These are phyloP conservation scores for Wickerhamiella qilinensis DNA, from an alignment of 805 yeast genomes.

Conservation along the genomic window DNA sequence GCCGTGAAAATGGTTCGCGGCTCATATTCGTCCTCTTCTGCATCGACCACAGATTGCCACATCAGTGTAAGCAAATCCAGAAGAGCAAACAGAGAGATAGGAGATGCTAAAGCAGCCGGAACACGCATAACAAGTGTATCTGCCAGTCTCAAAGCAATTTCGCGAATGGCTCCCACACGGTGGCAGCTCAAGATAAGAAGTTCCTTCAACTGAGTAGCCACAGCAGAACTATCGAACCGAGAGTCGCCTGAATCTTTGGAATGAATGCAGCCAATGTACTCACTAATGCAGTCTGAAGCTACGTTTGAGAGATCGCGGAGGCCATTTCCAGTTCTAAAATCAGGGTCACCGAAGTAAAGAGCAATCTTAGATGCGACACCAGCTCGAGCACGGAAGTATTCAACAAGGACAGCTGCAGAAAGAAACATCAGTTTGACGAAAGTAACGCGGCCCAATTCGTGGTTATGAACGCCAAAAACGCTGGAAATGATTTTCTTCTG, in stretches of 20 bases:
- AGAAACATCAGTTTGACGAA: constrained; percentile 57
- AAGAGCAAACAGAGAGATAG: constrained; percentile 53
- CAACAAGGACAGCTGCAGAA: constrained; percentile 67
- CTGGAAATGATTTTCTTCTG: constrained; percentile 37
- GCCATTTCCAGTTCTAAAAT: constrained; percentile 48
- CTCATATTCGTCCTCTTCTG: constrained; percentile 68
- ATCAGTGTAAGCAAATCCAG: constrained; percentile 66
- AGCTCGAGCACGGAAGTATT: constrained; percentile 55
- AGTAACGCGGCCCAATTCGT: constrained; percentile 31
- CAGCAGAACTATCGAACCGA: constrained; percentile 38
- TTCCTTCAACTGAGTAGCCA: constrained; percentile 53
- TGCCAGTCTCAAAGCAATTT: constrained; percentile 63
- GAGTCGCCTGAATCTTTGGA: constrained; percentile 36
- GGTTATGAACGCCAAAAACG: constrained; percentile 13
- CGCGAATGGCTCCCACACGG: constrained; percentile 57
- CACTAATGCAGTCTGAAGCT: constrained; percentile 40
- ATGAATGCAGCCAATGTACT: constrained; percentile 31
- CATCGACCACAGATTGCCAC: constrained; percentile 68
- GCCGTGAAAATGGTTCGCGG: constrained; percentile 56
- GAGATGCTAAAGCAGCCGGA: constrained; percentile 70
- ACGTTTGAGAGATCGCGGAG: constrained; percentile 53
- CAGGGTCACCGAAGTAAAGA: constrained; percentile 74
- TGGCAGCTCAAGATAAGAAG: constrained; percentile 63
- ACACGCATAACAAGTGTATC: constrained; percentile 45
- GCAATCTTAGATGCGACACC: constrained; percentile 73